Evolutionary conservation across 2,329 filamentous ascomycete species (phyloP).

Genomic region (Aspergillus aculeatus): DNA sequence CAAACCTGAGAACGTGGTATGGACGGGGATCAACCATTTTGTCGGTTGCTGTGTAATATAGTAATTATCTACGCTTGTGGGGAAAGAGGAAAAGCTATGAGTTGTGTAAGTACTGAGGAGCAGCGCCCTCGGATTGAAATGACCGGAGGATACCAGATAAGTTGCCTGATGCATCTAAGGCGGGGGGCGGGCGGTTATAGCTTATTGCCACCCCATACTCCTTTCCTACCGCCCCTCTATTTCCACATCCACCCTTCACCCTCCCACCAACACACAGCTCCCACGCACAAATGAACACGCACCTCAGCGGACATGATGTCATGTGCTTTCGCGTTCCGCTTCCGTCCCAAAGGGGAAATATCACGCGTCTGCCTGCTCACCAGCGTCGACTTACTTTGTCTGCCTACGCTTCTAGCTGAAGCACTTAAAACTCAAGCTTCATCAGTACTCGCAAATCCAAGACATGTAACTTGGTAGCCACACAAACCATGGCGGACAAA

Average conservation of each 20-base stretch:
- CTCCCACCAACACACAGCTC: too few species aligned
- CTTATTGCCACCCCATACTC: not conserved
- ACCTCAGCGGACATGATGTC: slow-evolving; percentile 30
- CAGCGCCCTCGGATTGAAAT: not conserved
- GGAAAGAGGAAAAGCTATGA: not conserved
- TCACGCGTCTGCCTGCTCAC: slow-evolving; percentile 44
- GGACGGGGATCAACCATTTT: slow-evolving; percentile 35
- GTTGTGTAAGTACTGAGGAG: not conserved
- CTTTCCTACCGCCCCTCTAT: not conserved
- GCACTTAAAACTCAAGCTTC: not conserved
- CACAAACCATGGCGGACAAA: slow-evolving; percentile 75
- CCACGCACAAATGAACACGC: not conserved
- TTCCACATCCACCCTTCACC: too few species aligned
- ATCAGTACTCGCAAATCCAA: not conserved
- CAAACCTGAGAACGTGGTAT: slow-evolving; percentile 35
- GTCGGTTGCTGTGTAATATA: not conserved
- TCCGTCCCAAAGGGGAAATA: slow-evolving; percentile 37
- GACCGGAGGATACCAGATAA: not conserved
- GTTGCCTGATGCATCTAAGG: not conserved
- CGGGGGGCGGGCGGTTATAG: not conserved
- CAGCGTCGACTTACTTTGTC: not conserved
- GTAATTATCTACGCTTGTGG: too few species aligned
- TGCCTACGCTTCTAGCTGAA: not conserved
- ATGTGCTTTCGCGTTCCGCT: slow-evolving; percentile 39
- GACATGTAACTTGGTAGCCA: not conserved